phyloP scores from a whole-genome alignment of 2,329 filamentous ascomycete species.

The Colletotrichum musicola region DNA sequence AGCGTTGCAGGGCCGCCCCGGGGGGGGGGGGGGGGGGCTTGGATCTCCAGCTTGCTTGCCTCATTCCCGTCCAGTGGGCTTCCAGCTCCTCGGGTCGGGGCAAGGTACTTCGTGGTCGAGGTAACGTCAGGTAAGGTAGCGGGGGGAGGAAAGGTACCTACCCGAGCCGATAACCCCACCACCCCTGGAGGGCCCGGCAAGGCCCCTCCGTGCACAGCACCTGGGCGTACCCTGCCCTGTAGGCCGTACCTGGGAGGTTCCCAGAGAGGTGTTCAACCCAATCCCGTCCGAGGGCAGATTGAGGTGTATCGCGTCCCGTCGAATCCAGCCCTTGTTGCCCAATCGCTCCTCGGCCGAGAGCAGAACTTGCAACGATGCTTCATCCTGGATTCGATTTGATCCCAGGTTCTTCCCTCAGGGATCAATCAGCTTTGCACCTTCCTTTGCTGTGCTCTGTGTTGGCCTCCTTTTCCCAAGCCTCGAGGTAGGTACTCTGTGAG shows the following conservation, averaged over 20 bases:
- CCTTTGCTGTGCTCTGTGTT: too few species aligned
- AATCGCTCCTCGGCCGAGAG: conserved; percentile 30
- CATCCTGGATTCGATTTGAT: not conserved
- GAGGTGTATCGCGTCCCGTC: conserved; percentile 9
- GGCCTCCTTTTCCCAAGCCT: too few species aligned
- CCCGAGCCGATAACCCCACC: not conserved
- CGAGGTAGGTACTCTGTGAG: too few species aligned
- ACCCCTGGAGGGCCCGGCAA: conserved; percentile 9
- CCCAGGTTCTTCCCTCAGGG: too few species aligned
- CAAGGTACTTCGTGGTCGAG: conserved; percentile 5
- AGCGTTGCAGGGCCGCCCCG: not conserved
- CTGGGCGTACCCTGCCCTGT: not conserved
- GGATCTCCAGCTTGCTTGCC: not conserved
- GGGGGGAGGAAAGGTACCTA: not conserved
- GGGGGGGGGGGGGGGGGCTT: not conserved
- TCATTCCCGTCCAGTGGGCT: conserved; percentile 7
- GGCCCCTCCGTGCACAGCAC: conserved; percentile 17
- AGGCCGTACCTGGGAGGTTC: too few species aligned
- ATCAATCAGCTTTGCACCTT: too few species aligned
- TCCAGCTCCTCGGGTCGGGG: conserved; percentile 37
- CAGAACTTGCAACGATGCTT: conserved; percentile 18
- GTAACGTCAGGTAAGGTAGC: conserved; percentile 17
- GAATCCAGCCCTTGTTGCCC: conserved; percentile 9
- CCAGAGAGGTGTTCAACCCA: too few species aligned
- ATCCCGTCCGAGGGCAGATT: not conserved